These are phyloP conservation scores for Cyanodermella asteris DNA, from an alignment of 2,329 filamentous ascomycete species.

Conservation along the genomic window DNA sequence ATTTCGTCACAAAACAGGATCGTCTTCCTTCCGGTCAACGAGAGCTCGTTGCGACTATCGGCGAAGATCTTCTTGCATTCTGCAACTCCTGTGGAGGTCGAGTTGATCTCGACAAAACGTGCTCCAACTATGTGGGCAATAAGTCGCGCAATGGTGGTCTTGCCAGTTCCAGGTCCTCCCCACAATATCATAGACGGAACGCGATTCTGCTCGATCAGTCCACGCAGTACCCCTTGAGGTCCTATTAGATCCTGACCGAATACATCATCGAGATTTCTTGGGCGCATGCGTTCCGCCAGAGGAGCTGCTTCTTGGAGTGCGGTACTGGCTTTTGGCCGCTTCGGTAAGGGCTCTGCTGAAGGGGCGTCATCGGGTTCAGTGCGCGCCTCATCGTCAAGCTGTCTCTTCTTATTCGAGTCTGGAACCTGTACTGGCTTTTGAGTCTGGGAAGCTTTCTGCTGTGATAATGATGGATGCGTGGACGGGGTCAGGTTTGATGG, in stretches of 20 bases:
- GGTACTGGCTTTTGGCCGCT: slow-evolving; percentile 42
- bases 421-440: slow-evolving; percentile 1
- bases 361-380: neutral
- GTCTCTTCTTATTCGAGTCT: neutral
- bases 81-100: slow-evolving; percentile 64
- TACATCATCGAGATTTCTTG: slow-evolving; percentile 61
- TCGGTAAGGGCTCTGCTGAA: slow-evolving; percentile 21
- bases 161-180: slow-evolving; percentile 26
- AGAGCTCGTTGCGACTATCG: slow-evolving; percentile 60
- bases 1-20: slow-evolving; percentile 98
- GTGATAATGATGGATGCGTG: slow-evolving; percentile 7
- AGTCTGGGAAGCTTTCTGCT: neutral
- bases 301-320: slow-evolving; percentile 51
- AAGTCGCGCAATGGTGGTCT: slow-evolving; percentile 60
- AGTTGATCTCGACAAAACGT: slow-evolving; percentile 89
- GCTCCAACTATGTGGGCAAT: slow-evolving; percentile 65
- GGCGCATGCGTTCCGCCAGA: slow-evolving; percentile 84
- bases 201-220: slow-evolving; percentile 63
- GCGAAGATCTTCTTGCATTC: slow-evolving; percentile 85
- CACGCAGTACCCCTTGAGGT: slow-evolving; percentile 57
- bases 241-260: slow-evolving; percentile 85
- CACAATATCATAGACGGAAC: slow-evolving; percentile 93
- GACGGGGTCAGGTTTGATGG: slow-evolving; percentile 7
- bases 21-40: slow-evolving; percentile 67
- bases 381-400: neutral